Base-by-base conservation (phyloP, 257 asterid species). In the Solanum paucissectum region DNA sequence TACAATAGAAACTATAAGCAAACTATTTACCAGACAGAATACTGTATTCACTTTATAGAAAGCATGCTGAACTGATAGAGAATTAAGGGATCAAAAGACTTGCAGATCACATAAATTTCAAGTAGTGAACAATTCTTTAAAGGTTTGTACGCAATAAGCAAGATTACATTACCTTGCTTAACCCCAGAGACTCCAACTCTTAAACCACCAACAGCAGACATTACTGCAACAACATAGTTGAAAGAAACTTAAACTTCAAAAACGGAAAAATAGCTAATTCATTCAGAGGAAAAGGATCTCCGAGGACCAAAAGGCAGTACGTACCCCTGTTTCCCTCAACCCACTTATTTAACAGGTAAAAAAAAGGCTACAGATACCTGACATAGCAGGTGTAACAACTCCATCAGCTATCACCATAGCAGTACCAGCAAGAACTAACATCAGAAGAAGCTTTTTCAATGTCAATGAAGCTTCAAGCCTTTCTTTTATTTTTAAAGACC, bases 351-450 rank as follows among this genome's bases (percentile, higher is more conserved):
- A 79, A 44, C 84, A 42, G 38, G 38, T 79, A 42, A 79, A 38
- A 46, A 27, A 25, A 76, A n/a, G 25, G 66, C 38, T 44, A 44
- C 72, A 87, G 85, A 89, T 87, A 97, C 99, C 99, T 91, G 99
- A 97, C 99, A 96, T 96, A 85, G 98, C 98, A 87, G 99, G 99
- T 25, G 99, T 97, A 49, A 97, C 99, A 79, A 97, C 98, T 87
- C 98, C 99, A 89, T 94, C 98, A 93, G 98, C 99, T 83, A 97
- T 96, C 92, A 97, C 99, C 99, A 97, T 97, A 55, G 99, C 95
- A 46, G 99, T 97, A 91, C 98, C 99, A 90, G 98, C 98, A 92
- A 97, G 99, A 88, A 97, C 99, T 93, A 97, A 90, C 91, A 95
- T 92, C 86, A 97, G 90, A 90, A 97, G 92, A 91, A 96, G 93